Percentiles rank a stretch among this genome's conserved stretches.
Conservation (phyloP, 371 early-diverging fungal species). For the Apophysomyces elegans region DNA sequence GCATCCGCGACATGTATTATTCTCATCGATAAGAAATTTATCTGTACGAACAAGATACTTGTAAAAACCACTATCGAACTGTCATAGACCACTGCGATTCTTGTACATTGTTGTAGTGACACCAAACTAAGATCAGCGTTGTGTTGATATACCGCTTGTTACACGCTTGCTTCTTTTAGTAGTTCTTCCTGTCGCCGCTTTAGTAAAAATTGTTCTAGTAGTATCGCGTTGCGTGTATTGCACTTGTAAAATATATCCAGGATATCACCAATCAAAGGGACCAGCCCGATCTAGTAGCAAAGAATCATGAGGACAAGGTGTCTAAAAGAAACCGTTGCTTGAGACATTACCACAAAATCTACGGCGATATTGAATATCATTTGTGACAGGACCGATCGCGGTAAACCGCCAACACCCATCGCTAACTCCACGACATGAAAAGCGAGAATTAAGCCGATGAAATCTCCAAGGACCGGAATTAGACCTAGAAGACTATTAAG, state of each 20-base stretch:
- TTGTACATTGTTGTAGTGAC: too few species aligned
- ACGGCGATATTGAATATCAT: slow-evolving; percentile 38
- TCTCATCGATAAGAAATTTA: too few species aligned
- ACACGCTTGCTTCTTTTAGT: slow-evolving; percentile 1
- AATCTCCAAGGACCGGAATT: slow-evolving; percentile 41
- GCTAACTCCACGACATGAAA: slow-evolving; percentile 26
- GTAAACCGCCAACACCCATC: slow-evolving; percentile 23
- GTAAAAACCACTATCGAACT: neutral
- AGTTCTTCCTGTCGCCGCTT: slow-evolving; percentile 25
- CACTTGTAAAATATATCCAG: slow-evolving; percentile 54
- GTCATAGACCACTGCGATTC: too few species aligned
- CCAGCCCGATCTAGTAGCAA: slow-evolving; percentile 35
- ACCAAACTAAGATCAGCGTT: too few species aligned
- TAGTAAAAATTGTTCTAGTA: slow-evolving; percentile 45
- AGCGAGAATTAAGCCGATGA: slow-evolving; percentile 31
- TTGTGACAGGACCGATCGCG: slow-evolving; percentile 19
- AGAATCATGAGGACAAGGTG: neutral
- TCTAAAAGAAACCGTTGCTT: neutral
- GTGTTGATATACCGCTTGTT: neutral
- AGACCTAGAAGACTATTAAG: slow-evolving; percentile 14
- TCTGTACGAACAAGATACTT: too few species aligned
- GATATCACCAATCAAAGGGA: slow-evolving; percentile 53
- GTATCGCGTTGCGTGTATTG: slow-evolving; percentile 51
- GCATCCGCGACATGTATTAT: too few species aligned
- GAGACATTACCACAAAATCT: slow-evolving; percentile 30